Evolutionary conservation across 2,329 filamentous ascomycete species (phyloP).

Genomic region (Phyllosticta paracitricarpa): DNA sequence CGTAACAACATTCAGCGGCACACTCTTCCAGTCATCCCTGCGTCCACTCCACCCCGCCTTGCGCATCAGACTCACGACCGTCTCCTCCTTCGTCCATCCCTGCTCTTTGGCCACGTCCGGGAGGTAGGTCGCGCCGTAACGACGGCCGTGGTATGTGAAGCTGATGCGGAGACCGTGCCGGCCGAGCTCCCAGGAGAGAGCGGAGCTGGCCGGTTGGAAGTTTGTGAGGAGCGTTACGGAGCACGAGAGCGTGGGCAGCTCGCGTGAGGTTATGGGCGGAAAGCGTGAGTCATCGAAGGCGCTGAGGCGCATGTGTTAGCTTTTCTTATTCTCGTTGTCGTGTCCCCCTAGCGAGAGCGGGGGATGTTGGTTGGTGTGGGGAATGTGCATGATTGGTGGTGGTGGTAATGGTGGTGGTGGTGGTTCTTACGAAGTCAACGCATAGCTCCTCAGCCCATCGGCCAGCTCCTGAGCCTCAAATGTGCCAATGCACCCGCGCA

Average conservation of each 20-base stretch:
- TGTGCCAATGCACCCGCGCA: constrained; percentile 93
- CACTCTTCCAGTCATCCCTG: constrained; percentile 59
- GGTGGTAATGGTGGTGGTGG: not conserved
- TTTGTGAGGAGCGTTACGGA: constrained; percentile 72
- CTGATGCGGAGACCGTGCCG: constrained; percentile 78
- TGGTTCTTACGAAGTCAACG: constrained; percentile 59
- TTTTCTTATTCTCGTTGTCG: no score
- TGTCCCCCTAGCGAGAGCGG: no score
- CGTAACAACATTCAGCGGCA: constrained; percentile 67
- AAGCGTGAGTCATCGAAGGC: constrained; percentile 57
- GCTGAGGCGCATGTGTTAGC: constrained; percentile 24
- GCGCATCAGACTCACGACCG: constrained; percentile 77
- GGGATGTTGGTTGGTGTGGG: not conserved
- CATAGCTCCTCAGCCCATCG: constrained; percentile 66
- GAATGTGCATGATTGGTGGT: not conserved
- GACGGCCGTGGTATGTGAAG: constrained; percentile 63
- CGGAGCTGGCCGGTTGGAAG: constrained; percentile 64
- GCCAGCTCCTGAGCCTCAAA: constrained; percentile 71
- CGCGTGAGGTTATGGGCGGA: constrained; percentile 40
- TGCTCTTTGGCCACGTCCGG: constrained; percentile 88
- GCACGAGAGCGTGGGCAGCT: constrained; percentile 29
- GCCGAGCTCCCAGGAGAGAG: constrained; percentile 80
- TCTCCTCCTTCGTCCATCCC: constrained; percentile 90
- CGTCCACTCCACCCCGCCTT: constrained; percentile 85
- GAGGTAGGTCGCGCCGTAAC: constrained; percentile 80